Evolutionary conservation across 208 protist species (phyloP).

Genomic region (Trichomonas vaginalis): DNA sequence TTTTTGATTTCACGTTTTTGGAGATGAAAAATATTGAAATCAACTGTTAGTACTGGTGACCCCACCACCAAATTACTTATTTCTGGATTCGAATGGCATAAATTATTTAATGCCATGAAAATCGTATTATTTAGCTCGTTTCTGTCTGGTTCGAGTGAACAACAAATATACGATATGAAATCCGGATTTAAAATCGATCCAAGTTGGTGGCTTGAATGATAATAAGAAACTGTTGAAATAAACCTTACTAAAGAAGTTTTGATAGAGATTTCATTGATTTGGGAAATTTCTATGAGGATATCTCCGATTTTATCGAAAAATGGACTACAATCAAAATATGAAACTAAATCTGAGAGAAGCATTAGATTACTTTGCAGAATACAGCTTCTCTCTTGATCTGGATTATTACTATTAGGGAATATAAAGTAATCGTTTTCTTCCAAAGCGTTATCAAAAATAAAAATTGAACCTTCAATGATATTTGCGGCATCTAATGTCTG

Average conservation of each 20-base stretch:
- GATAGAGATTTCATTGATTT: neutral
- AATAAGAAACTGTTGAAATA: neutral
- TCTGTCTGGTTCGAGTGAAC: neutral
- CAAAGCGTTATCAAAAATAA: neutral
- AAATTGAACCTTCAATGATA: neutral
- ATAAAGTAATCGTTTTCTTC: neutral
- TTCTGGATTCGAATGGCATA: neutral
- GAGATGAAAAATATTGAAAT: neutral
- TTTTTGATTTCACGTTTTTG: neutral
- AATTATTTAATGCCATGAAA: neutral
- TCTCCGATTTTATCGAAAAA: neutral
- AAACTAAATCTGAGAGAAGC: neutral
- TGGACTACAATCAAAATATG: neutral
- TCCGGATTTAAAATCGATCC: neutral
- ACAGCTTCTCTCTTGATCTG: neutral
- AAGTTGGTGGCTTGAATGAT: too few relatives aligned
- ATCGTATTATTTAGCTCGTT: neutral
- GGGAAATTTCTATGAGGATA: neutral
- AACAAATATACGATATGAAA: neutral
- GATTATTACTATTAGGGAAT: too few relatives aligned
- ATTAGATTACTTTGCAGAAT: neutral
- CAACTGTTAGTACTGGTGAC: neutral
- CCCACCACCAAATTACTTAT: neutral
- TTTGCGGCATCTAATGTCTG: neutral
- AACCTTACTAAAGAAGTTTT: neutral